A percentile compares a stretch with the other conserved stretches of the same genome.
phyloP scores from a whole-genome alignment of 148 eudicot genomes.

The Rhododendron simsii region DNA sequence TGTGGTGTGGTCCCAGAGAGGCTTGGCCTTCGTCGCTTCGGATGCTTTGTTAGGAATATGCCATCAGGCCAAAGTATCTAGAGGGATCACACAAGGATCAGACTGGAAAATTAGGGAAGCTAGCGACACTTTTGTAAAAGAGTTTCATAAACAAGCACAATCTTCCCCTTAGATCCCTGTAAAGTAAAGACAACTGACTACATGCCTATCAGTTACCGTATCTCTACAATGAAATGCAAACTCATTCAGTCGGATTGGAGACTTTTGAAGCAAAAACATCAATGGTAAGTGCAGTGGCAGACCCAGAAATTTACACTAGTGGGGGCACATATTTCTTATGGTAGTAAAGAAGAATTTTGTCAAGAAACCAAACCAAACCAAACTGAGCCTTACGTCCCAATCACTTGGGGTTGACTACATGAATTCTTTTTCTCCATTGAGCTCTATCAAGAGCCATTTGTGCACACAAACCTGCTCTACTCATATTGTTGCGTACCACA shows the following conservation, averaged over 20 bases:
- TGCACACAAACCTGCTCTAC: no score
- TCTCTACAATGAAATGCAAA: neutral
- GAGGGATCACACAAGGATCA: neutral
- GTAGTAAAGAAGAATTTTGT: neutral
- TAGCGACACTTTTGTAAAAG: neutral
- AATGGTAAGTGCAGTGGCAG: neutral
- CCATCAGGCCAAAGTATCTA: slow-evolving; percentile 99
- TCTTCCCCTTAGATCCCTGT: neutral
- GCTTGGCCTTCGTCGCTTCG: slow-evolving; percentile 52
- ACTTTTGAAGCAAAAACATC: neutral
- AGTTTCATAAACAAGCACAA: neutral
- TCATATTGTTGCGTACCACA: no score
- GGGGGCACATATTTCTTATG: neutral
- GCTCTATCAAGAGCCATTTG: no score
- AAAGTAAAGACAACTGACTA: neutral
- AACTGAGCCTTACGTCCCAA: no score
- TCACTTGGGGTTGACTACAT: no score
- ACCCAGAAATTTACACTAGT: neutral
- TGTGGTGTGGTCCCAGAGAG: slow-evolving; percentile 38
- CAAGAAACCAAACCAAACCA: no score
- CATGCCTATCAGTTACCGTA: neutral
- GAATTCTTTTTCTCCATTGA: no score
- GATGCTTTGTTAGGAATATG: slow-evolving; percentile 92
- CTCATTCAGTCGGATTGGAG: neutral
- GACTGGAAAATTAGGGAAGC: neutral